Percentiles rank a stretch among this genome's conserved stretches.
Conservation (phyloP, 805 yeast genomes). For the Pichia cephalocereana region DNA sequence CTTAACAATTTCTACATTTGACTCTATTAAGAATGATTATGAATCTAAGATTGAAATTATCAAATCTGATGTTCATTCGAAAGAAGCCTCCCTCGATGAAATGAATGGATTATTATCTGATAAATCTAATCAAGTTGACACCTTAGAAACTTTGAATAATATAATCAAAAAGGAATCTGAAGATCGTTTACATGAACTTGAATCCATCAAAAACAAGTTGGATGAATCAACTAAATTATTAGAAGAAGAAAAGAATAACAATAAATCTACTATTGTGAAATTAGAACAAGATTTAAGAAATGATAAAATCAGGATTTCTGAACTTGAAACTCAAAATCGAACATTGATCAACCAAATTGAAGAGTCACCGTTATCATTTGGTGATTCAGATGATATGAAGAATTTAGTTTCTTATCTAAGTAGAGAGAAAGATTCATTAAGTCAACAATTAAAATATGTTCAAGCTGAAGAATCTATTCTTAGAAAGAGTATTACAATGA, state of each 20-base stretch:
- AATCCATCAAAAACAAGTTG: slow-evolving; percentile 30
- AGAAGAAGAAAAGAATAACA: slow-evolving; percentile 31
- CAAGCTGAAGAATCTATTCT: slow-evolving; percentile 46
- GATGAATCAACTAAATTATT: slow-evolving; percentile 26
- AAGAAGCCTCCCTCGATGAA: slow-evolving; percentile 12
- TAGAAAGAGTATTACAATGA: slow-evolving; percentile 39
- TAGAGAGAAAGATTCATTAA: slow-evolving; percentile 65
- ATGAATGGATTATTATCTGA: slow-evolving; percentile 17
- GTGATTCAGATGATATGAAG: slow-evolving; percentile 28
- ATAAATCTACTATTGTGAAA: slow-evolving; percentile 34
- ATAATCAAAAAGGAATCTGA: slow-evolving; percentile 10
- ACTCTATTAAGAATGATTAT: slow-evolving; percentile 22
- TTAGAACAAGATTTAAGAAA: slow-evolving; percentile 40
- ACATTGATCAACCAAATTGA: slow-evolving; percentile 61
- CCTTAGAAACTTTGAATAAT: slow-evolving; percentile 9
- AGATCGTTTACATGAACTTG: slow-evolving; percentile 20
- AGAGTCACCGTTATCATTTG: slow-evolving; percentile 13
- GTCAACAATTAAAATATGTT: slow-evolving; percentile 44
- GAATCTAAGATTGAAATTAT: slow-evolving; percentile 23
- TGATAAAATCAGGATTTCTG: slow-evolving; percentile 39
- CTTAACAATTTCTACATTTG: slow-evolving; percentile 17
- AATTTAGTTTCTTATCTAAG: slow-evolving; percentile 57
- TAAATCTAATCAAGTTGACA: slow-evolving; percentile 21
- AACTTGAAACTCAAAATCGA: slow-evolving; percentile 57
- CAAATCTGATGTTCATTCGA: slow-evolving; percentile 23